Evolutionary conservation across 176 grass and related monocot species (phyloP).

Genomic region (Zizania latifolia): DNA sequence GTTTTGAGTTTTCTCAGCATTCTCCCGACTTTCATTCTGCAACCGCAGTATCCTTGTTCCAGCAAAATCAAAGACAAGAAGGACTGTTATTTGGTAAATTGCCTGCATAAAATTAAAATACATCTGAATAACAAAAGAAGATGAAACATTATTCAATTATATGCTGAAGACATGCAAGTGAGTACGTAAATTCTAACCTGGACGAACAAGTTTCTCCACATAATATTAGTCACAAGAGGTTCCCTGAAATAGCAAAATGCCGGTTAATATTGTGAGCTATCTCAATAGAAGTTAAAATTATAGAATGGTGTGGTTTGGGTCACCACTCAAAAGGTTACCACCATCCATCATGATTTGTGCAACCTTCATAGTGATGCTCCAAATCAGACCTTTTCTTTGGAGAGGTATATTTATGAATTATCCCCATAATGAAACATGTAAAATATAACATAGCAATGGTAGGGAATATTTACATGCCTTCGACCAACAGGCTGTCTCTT

Average conservation of each 20-base stretch:
- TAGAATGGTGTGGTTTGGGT: neutral
- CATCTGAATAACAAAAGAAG: conserved; percentile 16
- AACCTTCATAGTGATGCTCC: neutral
- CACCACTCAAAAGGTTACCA: neutral
- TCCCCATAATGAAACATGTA: conserved; percentile 3
- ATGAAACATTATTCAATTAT: conserved; percentile 5
- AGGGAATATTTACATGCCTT: conserved; percentile 53
- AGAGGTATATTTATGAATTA: neutral
- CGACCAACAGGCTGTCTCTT: conserved; percentile 87
- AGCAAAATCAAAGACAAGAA: conserved; percentile 73
- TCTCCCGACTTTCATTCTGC: conserved; percentile 45
- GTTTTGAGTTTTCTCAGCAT: conserved; percentile 66
- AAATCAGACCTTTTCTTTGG: neutral
- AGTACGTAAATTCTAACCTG: conserved; percentile 49
- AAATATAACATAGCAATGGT: neutral
- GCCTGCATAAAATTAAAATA: conserved; percentile 41
- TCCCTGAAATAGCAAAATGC: conserved; percentile 54
- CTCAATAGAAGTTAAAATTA: neutral
- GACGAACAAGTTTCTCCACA: conserved; percentile 95
- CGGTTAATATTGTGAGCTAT: conserved; percentile 2
- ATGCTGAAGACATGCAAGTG: neutral
- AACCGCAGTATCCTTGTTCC: conserved; percentile 59
- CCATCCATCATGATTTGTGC: neutral
- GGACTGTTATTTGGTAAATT: conserved; percentile 77
- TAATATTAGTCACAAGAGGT: conserved; percentile 89